phyloP scores from a whole-genome alignment of 192 early-diverging fungal genomes.

The Coemansia umbellata region DNA sequence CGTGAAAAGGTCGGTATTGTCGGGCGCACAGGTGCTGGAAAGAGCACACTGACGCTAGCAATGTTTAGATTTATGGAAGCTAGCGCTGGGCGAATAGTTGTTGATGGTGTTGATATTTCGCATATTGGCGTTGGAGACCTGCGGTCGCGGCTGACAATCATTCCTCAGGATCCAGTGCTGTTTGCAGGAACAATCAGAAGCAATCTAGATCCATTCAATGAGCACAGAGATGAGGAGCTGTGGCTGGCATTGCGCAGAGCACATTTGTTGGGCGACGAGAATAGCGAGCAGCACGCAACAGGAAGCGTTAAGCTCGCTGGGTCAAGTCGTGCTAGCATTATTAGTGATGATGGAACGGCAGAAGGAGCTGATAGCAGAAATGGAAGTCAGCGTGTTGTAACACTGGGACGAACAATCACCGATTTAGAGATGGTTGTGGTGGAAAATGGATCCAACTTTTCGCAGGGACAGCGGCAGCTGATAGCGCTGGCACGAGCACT shows the following conservation, averaged over 20 bases:
- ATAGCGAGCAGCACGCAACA: not conserved
- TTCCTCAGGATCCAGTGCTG: conserved; percentile 85
- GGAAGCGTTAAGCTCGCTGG: not conserved
- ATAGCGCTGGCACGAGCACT: conserved; percentile 80
- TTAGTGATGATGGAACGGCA: conserved; percentile 3
- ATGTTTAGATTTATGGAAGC: conserved; percentile 77
- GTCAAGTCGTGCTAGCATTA: conserved; percentile 21
- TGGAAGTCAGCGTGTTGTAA: conserved; percentile 1
- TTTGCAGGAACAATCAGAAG: conserved; percentile 71
- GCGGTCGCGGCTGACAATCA: conserved; percentile 72
- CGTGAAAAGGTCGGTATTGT: conserved; percentile 85
- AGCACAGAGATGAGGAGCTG: conserved; percentile 66
- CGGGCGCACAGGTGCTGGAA: conserved; percentile 82
- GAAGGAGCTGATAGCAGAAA: not conserved
- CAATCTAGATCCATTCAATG: conserved; percentile 82
- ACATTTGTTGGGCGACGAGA: conserved; percentile 26
- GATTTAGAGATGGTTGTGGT: conserved; percentile 35
- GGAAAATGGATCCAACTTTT: conserved; percentile 73
- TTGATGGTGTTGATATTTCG: conserved; percentile 76
- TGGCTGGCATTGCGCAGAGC: conserved; percentile 58
- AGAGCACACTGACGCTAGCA: conserved; percentile 65
- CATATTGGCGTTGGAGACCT: conserved; percentile 73
- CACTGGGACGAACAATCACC: conserved; percentile 33
- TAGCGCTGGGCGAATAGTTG: conserved; percentile 57
- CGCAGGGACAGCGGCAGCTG: conserved; percentile 80